phyloP scores from a whole-genome alignment of 2,329 filamentous ascomycete genomes.

The Fusarium temperatum region DNA sequence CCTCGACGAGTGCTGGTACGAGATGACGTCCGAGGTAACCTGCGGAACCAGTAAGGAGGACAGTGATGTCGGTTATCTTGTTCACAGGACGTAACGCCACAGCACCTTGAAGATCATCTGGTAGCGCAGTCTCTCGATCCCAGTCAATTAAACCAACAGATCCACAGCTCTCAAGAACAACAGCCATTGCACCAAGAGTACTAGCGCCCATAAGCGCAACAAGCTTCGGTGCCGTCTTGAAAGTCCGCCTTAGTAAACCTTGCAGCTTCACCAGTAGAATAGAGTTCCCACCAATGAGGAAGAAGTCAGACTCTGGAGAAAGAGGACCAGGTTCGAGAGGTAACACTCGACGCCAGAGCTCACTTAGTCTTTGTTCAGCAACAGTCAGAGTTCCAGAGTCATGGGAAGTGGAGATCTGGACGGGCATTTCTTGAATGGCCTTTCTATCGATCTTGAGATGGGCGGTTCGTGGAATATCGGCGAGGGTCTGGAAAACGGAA shows the following conservation, averaged over 20 bases:
- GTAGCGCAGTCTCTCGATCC: background rate
- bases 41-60: background rate
- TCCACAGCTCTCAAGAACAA: background rate
- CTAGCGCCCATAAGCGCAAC: background rate
- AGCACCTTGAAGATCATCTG: accelerated
- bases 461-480: background rate
- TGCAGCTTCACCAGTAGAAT: background rate
- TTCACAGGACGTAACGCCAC: accelerated
- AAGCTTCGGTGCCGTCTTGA: background rate
- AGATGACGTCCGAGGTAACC: background rate
- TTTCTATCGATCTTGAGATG: slow-evolving; percentile 1
- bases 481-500: background rate
- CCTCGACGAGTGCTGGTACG: accelerated
- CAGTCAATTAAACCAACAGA: background rate
- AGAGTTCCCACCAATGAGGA: background rate
- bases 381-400: background rate
- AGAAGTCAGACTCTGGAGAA: background rate
- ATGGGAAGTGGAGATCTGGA: background rate
- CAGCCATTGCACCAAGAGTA: background rate
- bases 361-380: background rate
- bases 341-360: background rate
- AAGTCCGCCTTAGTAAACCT: background rate
- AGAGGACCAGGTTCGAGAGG: background rate
- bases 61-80: background rate
- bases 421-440: background rate